phyloP scores from a whole-genome alignment of 148 eudicot genomes.

The Rhododendron ferrugineum region DNA sequence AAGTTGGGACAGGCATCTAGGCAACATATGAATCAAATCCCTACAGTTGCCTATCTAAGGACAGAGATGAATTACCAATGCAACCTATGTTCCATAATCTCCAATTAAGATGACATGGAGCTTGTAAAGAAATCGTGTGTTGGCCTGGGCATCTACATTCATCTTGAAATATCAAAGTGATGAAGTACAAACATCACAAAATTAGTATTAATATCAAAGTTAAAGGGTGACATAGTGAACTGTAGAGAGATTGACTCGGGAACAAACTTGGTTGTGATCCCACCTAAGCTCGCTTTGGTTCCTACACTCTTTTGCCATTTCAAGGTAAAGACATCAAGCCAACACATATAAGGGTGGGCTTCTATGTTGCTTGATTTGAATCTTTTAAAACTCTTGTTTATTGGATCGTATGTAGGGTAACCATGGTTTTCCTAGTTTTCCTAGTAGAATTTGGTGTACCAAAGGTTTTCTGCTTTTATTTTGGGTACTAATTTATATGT shows the following conservation, averaged over 20 bases:
- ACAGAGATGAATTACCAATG: neutral
- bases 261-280: neutral
- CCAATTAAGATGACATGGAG: neutral
- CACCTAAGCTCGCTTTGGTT: neutral
- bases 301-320: neutral
- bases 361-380: neutral
- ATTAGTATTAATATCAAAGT: too few species aligned
- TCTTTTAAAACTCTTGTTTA: neutral
- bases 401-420: neutral
- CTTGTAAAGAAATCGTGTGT: neutral
- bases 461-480: neutral
- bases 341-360: neutral
- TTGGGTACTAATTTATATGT: neutral
- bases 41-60: neutral
- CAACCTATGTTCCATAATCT: neutral
- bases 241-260: neutral
- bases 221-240: neutral
- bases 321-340: neutral
- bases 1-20: neutral
- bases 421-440: neutral
- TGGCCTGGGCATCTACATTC: neutral
- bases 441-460: neutral
- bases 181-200: neutral
- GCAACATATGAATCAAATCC: neutral
- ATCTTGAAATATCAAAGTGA: neutral